Evolutionary conservation across 2,329 filamentous ascomycete species (phyloP), one percentile per base, ranked within the genome.

Genomic region (Sphaerulina populicola): DNA sequence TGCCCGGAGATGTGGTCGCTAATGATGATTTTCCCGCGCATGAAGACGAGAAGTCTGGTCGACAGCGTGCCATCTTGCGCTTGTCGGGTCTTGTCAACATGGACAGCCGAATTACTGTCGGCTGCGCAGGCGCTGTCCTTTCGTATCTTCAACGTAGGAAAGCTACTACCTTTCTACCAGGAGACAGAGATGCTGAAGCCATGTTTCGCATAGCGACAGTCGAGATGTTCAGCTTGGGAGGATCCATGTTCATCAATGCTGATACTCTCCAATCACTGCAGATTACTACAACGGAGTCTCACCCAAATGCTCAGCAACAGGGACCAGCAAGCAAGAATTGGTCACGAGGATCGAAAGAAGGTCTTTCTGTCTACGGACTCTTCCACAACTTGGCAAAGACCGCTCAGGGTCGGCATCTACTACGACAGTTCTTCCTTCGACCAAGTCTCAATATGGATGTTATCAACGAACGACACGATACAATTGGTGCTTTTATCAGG

Each of bases 61-160:
- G 75, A 31, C 81, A 85, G 60, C 80, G 81, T 29, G 80, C 77
- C 52, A 64, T 86, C 6, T 75, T 94, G 60, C 80, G 81, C 40
- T 75, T 94, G 7, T 81, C 83, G 2, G 78, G 85, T 1, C 79
- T 74, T 54, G 77, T 94, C 54, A 82, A 94, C 62, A 71, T 93
- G 48, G 84, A 91, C 2, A 91, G 85, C 60, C 73, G 69, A 5
- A 66, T 86, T 10, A 87, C 88, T 2, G 83, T 86, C 43, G 86
- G 88, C 2, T 97, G 93, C 68, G 86, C 85, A 23, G 88, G 90
- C n/a, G 90, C 90, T 23, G 71, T 97, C 2, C 70, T 97, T n/a
- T 77, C 79, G 4, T 87, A 94, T 57, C 68, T 96, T 21, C 81
- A 88, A 60, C 81, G 87, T 47, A 77, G 81, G 59, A 77, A 77